Evolutionary conservation across 2,329 filamentous ascomycete species (phyloP), one percentile per base, ranked within the genome.

Genomic region (Beauveria caledonica): DNA sequence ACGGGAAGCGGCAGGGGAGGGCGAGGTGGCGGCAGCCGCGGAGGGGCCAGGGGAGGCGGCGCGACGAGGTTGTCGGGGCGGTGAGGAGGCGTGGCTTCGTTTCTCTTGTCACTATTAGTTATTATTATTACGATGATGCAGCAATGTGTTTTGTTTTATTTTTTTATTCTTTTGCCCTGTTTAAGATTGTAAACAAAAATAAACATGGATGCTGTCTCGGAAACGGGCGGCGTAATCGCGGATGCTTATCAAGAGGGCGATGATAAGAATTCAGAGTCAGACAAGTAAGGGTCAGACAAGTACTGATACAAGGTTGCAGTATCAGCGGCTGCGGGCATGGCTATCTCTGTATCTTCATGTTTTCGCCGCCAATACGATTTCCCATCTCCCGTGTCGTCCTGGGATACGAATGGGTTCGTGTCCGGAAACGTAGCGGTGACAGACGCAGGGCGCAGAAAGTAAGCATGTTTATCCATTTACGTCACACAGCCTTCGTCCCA

Each of bases 1-100:
- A 68, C 66, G 59, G 33, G 48, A 45, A 25, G 68, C 67, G 62
- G 66, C 60, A 19, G 69, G 62, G 61, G 51, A 25, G 53, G 42
- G 29, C 3, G 58, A 19, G 48, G 33, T 1, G 33, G 49, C 0
- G 53, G 44, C 17, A 21, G 58, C 2, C 29, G 48, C 17, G 40
- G 58, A 17, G 21, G 40, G 7, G 63, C 64, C 75, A 63, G 73
- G 67, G 40, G 74, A 73, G 64, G 69, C 66, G 21, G 75, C 70
- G 63, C 54, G 62, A 40, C 42, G 39, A 49, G 46, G 39, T 25
- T 61, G 40, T 61, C 59, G 10, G 59, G 46, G 49, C 58, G 58
- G 48, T 60, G 50, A 60, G 29, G 4, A 0, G 21, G 13, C 13
- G 9, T 17, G 13, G 13, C 1, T 6, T 36, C 5, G 17, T 15